Percentiles rank a stretch among this genome's conserved stretches.
phyloP scores from a whole-genome alignment of 2,329 filamentous ascomycete species.

The Ceratocystis harringtonii region DNA sequence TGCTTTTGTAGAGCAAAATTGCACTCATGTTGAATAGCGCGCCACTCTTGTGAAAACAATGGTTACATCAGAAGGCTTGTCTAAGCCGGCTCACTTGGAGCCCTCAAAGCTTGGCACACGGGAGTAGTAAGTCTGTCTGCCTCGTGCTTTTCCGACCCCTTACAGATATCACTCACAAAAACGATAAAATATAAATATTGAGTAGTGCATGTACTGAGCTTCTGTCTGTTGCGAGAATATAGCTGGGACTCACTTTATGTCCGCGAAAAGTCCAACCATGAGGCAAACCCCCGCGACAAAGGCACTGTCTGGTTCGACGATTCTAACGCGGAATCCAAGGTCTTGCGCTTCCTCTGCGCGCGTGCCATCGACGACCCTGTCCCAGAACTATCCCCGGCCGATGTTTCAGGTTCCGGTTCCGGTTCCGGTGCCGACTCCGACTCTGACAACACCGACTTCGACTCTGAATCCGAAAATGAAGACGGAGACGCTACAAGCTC shows the following conservation, averaged over 20 bases:
- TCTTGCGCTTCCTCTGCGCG: slow-evolving; percentile 50
- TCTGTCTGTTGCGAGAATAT: slow-evolving; percentile 2
- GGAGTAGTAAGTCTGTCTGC: slow-evolving; percentile 53
- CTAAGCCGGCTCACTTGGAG: slow-evolving; percentile 50
- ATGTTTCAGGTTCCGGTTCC: slow-evolving; percentile 19
- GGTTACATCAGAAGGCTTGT: slow-evolving; percentile 14
- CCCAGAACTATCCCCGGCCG: neutral
- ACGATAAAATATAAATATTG: neutral
- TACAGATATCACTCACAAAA: too few relatives aligned
- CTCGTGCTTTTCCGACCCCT: too few relatives aligned
- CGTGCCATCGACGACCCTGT: slow-evolving; percentile 2
- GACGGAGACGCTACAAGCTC: slow-evolving; percentile 16
- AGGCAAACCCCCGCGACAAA: slow-evolving; percentile 56
- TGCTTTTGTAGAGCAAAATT: neutral
- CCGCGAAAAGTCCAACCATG: slow-evolving; percentile 55
- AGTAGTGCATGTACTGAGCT: neutral
- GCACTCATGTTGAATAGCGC: neutral
- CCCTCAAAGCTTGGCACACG: slow-evolving; percentile 74
- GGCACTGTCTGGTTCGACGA: slow-evolving; percentile 97
- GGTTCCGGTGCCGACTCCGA: slow-evolving; percentile 19
- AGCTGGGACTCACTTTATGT: slow-evolving; percentile 68
- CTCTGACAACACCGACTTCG: slow-evolving; percentile 19
- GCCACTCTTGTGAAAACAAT: neutral
- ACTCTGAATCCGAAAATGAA: slow-evolving; percentile 9
- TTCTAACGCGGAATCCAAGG: slow-evolving; percentile 69